phyloP scores from a whole-genome alignment of 1,284 basidiomycete species.

The Ganoderma leucocontextum region DNA sequence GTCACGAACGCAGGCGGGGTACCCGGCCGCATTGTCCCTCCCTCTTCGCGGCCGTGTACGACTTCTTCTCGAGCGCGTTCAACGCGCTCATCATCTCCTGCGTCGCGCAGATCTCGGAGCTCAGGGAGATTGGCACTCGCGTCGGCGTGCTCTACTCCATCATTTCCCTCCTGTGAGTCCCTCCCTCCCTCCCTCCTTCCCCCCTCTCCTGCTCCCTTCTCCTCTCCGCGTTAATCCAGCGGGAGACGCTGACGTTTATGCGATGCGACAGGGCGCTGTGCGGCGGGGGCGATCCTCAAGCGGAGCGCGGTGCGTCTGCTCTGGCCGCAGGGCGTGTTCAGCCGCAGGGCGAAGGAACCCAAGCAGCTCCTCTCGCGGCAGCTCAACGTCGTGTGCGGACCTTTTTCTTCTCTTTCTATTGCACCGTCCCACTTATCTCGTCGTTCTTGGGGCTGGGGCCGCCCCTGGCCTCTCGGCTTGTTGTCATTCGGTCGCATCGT shows the following conservation, averaged over 20 bases:
- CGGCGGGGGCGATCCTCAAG: constrained; percentile 62
- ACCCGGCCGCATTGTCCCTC: constrained; percentile 65
- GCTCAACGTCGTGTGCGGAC: neutral
- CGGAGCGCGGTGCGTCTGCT: constrained; percentile 57
- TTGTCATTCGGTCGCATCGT: neutral
- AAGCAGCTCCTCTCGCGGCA: neutral
- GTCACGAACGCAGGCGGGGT: constrained; percentile 72
- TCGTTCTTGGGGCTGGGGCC: too few relatives aligned
- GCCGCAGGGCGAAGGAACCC: constrained; percentile 34
- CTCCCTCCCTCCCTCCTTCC: neutral
- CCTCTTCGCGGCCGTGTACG: constrained; percentile 66
- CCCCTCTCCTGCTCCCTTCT: neutral
- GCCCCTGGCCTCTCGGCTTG: neutral
- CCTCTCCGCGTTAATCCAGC: too few relatives aligned
- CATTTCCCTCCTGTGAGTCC: constrained; percentile 71
- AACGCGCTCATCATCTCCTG: constrained; percentile 44
- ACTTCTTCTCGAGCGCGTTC: constrained; percentile 49
- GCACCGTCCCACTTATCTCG: too few relatives aligned
- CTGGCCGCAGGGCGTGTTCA: constrained; percentile 53
- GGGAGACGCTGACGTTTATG: neutral
- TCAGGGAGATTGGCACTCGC: constrained; percentile 62
- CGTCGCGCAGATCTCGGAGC: constrained; percentile 51
- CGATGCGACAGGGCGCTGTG: constrained; percentile 56
- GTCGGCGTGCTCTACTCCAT: constrained; percentile 69
- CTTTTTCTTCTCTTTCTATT: too few relatives aligned